These are phyloP conservation scores for Sarocladiaceae sp. DNA, from an alignment of 2,329 filamentous ascomycete genomes.

Conservation along the genomic window DNA sequence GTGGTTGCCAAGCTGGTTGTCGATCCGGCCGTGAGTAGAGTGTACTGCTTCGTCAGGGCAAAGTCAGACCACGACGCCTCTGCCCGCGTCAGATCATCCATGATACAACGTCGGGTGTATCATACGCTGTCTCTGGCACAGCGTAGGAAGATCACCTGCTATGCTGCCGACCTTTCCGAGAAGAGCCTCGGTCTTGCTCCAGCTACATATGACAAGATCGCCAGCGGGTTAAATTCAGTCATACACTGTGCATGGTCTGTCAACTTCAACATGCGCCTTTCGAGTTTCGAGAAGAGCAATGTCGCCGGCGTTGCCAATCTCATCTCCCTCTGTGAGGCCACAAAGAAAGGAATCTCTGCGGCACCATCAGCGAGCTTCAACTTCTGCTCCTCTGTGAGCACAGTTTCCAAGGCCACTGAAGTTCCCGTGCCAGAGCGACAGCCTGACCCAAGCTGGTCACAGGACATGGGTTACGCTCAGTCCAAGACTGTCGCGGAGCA, in stretches of 20 bases:
- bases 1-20: slow-evolving; percentile 52
- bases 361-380: slow-evolving; percentile 40
- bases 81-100: slow-evolving; percentile 18
- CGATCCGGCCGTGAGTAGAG: slow-evolving; percentile 46
- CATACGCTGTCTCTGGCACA: slow-evolving; percentile 19
- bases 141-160: slow-evolving; percentile 18
- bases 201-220: slow-evolving; percentile 22
- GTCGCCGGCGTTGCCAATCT: slow-evolving; percentile 42
- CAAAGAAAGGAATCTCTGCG: slow-evolving; percentile 7
- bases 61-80: slow-evolving; percentile 14
- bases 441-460: slow-evolving; percentile 30
- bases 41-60: slow-evolving; percentile 50
- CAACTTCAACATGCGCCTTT: slow-evolving; percentile 51
- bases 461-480: slow-evolving; percentile 42
- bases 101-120: slow-evolving; percentile 28
- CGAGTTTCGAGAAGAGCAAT: slow-evolving; percentile 43
- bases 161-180: slow-evolving; percentile 27
- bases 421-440: slow-evolving; percentile 30
- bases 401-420: slow-evolving; percentile 30
- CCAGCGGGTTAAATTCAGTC: slow-evolving; percentile 30
- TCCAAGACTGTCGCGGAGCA: slow-evolving; percentile 37
- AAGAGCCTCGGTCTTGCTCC: slow-evolving; percentile 33
- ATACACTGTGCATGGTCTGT: slow-evolving; percentile 53
- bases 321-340: slow-evolving; percentile 31
- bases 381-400: slow-evolving; percentile 48